Conservation (phyloP, 2,329 filamentous ascomycete genomes). For the Colletotrichum salicis region DNA sequence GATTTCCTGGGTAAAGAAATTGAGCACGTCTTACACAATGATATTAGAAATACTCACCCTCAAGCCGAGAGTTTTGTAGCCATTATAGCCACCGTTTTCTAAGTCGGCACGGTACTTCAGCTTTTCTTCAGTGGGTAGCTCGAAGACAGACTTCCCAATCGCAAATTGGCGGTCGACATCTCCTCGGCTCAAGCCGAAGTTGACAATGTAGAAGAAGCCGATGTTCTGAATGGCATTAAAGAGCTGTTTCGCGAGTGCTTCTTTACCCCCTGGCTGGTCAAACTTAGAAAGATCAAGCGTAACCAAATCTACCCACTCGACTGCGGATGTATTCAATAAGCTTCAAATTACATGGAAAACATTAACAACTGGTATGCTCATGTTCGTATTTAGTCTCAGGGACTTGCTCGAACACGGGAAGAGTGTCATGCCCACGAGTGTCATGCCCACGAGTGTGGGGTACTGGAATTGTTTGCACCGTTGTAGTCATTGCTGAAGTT, state of each 20-base stretch:
- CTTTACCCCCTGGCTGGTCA: slow-evolving; percentile 63
- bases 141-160: slow-evolving; percentile 68
- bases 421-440: too few relatives aligned
- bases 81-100: slow-evolving; percentile 66
- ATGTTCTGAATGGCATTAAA: slow-evolving; percentile 63
- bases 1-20: slow-evolving; percentile 39
- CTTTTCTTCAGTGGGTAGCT: slow-evolving; percentile 68
- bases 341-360: background rate
- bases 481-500: background rate
- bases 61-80: slow-evolving; percentile 61
- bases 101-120: slow-evolving; percentile 64
- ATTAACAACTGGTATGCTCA: slow-evolving; percentile 32
- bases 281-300: slow-evolving; percentile 67
- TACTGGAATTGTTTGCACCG: background rate
- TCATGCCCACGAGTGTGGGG: slow-evolving; percentile 21
- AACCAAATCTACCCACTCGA: slow-evolving; percentile 66
- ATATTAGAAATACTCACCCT: slow-evolving; percentile 32
- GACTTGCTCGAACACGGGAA: slow-evolving; percentile 47
- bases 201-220: slow-evolving; percentile 70
- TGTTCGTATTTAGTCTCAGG: slow-evolving; percentile 48
- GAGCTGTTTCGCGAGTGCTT: slow-evolving; percentile 63
- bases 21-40: background rate
- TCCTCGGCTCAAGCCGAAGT: slow-evolving; percentile 70
- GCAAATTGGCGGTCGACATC: slow-evolving; percentile 52
- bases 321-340: slow-evolving; percentile 17